These are phyloP conservation scores for Microsporum ferrugineum DNA, from an alignment of 2,329 filamentous ascomycete genomes.

Conservation along the genomic window DNA sequence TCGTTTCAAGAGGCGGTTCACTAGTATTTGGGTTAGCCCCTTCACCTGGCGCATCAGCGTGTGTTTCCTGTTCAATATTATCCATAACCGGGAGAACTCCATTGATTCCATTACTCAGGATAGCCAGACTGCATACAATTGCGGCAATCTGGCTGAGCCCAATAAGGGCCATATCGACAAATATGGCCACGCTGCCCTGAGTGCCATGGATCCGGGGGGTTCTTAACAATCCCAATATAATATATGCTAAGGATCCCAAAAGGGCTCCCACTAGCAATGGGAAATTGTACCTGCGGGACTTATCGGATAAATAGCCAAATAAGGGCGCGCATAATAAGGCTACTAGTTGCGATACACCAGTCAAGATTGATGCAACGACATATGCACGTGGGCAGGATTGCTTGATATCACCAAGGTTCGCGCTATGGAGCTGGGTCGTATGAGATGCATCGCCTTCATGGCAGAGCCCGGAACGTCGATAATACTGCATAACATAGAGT, in stretches of 20 bases:
- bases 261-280: slow-evolving; percentile 62
- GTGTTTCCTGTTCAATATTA: background rate
- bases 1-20: background rate
- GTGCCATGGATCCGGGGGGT: slow-evolving; percentile 65
- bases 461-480: slow-evolving; percentile 70
- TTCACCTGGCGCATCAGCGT: background rate
- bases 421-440: slow-evolving; percentile 15
- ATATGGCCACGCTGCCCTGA: slow-evolving; percentile 57
- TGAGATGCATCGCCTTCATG: slow-evolving; percentile 17
- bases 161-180: slow-evolving; percentile 65
- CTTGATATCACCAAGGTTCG: slow-evolving; percentile 54
- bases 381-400: slow-evolving; percentile 78
- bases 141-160: slow-evolving; percentile 91
- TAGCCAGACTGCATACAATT: slow-evolving; percentile 88
- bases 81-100: slow-evolving; percentile 15
- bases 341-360: slow-evolving; percentile 76
- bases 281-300: slow-evolving; percentile 53
- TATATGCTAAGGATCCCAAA: slow-evolving; percentile 67
- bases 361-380: slow-evolving; percentile 72
- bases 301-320: slow-evolving; percentile 76
- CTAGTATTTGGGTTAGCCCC: background rate
- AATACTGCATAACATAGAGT: slow-evolving; percentile 83
- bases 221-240: slow-evolving; percentile 59
- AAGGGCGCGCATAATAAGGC: slow-evolving; percentile 74
- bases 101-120: slow-evolving; percentile 71